Base-by-base conservation (phyloP, 257 asterid genomes). In the Capsicum baccatum region DNA sequence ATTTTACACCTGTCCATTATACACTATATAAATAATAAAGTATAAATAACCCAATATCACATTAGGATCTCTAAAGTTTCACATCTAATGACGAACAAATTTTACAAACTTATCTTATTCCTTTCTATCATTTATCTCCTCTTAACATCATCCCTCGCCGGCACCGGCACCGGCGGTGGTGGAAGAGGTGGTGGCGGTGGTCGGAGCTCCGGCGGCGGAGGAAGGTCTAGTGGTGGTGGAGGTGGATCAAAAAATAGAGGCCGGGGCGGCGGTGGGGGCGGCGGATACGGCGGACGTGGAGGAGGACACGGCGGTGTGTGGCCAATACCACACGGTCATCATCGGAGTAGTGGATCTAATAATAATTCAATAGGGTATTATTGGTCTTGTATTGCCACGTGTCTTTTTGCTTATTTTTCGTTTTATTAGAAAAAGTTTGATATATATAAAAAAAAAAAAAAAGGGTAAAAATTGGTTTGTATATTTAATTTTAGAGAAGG, bases 61-160 rank as follows among this genome's bases (percentile, higher is more conserved):
- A 9, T 8, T n/a, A 8, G 15, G 42, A 52, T n/a, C 2, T 83
- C 6, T 67, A n/a, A 35, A 67, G 35, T 33, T 67, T 11, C 17
- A 59, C 17, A 59, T 33, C 35, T 67, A 57, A 88, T 89, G 92
- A 79, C 54, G 73, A 84, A 11, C 2, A 26, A 26, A 26, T 56
- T 50, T 1, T 33, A 78, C 66, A 90, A 91, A 82, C 57, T 83
- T 6, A 52, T 84, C 4, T 8, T 88, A 12, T 80, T 87, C 82
- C 82, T 88, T n/a, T 14, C 91, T 62, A 56, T 88, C 48, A 71
- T 88, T 14, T 88, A 90, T 83, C 87, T 91, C 84, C 85, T 90
- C 79, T 83, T 91, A 84, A 83, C 90, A 50, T 84, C 90, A 26
- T 6, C 48, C 88, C 70, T 39, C 0, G 82, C 37, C 3, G 84